These are phyloP conservation scores for Boletus coccyginus DNA, from an alignment of 768 basidiomycete species.

Conservation along the genomic window DNA sequence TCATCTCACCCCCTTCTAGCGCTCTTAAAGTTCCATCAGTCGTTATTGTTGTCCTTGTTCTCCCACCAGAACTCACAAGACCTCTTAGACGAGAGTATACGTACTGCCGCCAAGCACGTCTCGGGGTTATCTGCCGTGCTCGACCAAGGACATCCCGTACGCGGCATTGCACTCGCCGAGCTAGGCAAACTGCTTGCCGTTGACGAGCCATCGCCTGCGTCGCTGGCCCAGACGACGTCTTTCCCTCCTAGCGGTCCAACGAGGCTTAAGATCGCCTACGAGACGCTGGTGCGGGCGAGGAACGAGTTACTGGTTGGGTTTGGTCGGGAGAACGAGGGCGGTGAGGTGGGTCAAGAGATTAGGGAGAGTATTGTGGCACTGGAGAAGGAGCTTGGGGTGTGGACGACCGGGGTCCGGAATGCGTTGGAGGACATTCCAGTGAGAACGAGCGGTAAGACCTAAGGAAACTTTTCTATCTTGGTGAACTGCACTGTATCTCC, in stretches of 20 bases:
- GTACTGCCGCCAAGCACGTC: conserved; percentile 50
- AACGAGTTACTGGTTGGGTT: conserved; percentile 68
- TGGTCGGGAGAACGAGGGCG: conserved; percentile 66
- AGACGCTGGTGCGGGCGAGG: conserved; percentile 60
- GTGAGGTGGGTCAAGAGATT: conserved; percentile 63
- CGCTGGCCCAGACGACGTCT: conserved; percentile 12
- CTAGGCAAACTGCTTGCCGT: conserved; percentile 79
- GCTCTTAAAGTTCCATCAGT: conserved; percentile 66
- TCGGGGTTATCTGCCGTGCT: conserved; percentile 56
- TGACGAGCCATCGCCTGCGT: conserved; percentile 58
- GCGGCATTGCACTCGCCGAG: conserved; percentile 73
- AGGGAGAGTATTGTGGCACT: conserved; percentile 56
- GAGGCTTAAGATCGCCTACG: conserved; percentile 61
- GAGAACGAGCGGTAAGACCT: background rate
- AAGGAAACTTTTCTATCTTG: background rate
- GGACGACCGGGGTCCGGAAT: conserved; percentile 62
- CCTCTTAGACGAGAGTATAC: conserved; percentile 60
- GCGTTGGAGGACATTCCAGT: conserved; percentile 43
- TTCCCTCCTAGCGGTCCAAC: conserved; percentile 70
- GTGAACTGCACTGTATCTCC: too few relatives aligned
- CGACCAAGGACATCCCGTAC: conserved; percentile 67
- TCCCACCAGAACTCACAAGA: conserved; percentile 42
- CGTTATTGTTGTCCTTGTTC: conserved; percentile 59
- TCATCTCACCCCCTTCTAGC: conserved; percentile 78
- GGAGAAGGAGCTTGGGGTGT: conserved; percentile 72